These are phyloP conservation scores for Pseudogymnoascus sp. DNA, from an alignment of 2,329 filamentous ascomycete species.

Conservation along the genomic window DNA sequence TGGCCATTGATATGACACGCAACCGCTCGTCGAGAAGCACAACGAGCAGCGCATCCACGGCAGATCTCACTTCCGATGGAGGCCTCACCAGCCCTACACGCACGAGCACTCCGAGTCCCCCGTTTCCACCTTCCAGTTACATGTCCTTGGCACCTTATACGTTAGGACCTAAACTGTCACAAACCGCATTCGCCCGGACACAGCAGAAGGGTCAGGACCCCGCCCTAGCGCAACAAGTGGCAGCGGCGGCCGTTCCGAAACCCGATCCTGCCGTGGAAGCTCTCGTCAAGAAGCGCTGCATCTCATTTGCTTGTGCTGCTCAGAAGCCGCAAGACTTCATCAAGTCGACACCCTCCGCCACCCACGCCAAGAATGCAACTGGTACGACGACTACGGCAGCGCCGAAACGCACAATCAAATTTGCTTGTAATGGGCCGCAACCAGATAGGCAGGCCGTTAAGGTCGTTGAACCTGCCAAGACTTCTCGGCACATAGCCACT, in stretches of 20 bases:
- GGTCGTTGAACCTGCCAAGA: conserved; percentile 12
- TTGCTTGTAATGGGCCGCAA: conserved; percentile 57
- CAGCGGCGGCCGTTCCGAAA: conserved; percentile 28
- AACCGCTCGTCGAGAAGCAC: conserved; percentile 63
- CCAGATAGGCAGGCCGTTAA: neutral
- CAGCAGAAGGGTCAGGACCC: conserved; percentile 2
- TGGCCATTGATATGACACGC: conserved; percentile 31
- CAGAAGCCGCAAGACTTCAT: conserved; percentile 34
- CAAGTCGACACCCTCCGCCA: conserved; percentile 28
- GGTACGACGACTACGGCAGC: conserved; percentile 25
- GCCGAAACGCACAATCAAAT: conserved; percentile 56
- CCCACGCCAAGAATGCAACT: conserved; percentile 34
- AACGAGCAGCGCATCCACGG: conserved; percentile 71
- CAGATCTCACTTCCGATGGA: conserved; percentile 90
- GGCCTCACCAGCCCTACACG: conserved; percentile 84
- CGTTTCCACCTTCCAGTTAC: conserved; percentile 52
- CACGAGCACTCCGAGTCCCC: conserved; percentile 80
- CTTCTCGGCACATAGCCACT: neutral
- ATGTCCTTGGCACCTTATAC: conserved; percentile 28
- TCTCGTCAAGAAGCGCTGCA: conserved; percentile 73
- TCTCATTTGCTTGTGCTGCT: conserved; percentile 76
- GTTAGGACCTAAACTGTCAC: conserved; percentile 16
- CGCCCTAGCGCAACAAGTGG: conserved; percentile 20
- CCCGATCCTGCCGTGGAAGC: conserved; percentile 50
- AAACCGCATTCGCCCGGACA: conserved; percentile 11